Percentiles rank a stretch among this genome's conserved stretches.
These are phyloP conservation scores for Chalciporus pseudorubinellus DNA, from an alignment of 768 basidiomycete species.

Conservation along the genomic window DNA sequence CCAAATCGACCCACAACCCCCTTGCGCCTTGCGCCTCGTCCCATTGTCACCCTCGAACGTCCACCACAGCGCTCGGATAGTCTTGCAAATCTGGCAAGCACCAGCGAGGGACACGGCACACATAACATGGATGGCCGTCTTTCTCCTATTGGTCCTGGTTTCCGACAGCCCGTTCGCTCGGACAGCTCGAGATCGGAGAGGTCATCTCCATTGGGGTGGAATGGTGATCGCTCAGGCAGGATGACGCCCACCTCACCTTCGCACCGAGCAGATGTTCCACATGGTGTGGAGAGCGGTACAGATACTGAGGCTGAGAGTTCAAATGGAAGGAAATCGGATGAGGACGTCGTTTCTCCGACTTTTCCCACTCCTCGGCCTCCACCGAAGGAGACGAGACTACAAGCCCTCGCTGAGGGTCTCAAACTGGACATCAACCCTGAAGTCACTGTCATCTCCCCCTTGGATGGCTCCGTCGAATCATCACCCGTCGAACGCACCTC, in stretches of 20 bases:
- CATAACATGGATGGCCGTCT: constrained; percentile 9
- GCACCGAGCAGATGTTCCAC: constrained; percentile 68
- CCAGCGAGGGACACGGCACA: not conserved
- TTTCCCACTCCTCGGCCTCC: constrained; percentile 42
- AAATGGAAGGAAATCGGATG: constrained; percentile 35
- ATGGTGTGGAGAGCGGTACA: constrained; percentile 68
- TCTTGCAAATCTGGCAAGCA: constrained; percentile 13
- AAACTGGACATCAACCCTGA: constrained; percentile 24
- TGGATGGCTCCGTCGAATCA: constrained; percentile 51
- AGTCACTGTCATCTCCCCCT: constrained; percentile 21
- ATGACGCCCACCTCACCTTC: constrained; percentile 54
- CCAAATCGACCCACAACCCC: constrained; percentile 14
- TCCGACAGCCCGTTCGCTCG: constrained; percentile 9
- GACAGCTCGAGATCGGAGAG: constrained; percentile 20
- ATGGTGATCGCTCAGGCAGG: constrained; percentile 18
- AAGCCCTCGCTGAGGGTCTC: constrained; percentile 28
- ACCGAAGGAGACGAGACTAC: constrained; percentile 39
- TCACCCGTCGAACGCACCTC: constrained; percentile 66
- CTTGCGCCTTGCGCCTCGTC: constrained; percentile 21
- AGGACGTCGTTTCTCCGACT: constrained; percentile 19
- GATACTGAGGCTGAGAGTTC: constrained; percentile 63
- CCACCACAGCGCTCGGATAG: constrained; percentile 34
- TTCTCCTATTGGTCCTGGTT: constrained; percentile 8
- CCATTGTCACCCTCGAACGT: constrained; percentile 35
- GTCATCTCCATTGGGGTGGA: constrained; percentile 21